Conservation (phyloP, 345 rosid genomes). For the Brassica juncea region DNA sequence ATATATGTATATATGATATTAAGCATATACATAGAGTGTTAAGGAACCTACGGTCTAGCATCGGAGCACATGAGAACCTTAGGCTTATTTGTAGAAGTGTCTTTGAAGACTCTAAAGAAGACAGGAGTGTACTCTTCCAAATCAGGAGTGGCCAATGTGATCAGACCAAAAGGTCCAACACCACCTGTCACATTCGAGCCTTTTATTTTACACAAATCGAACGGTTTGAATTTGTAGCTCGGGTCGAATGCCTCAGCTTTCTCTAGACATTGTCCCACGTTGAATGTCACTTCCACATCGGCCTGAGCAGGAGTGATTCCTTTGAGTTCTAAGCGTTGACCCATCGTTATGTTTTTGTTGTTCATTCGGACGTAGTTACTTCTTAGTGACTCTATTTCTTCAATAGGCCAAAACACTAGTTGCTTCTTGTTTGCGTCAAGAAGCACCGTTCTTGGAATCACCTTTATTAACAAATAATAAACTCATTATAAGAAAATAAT, state of each 20-base stretch:
- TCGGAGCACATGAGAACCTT: slow-evolving; percentile 79
- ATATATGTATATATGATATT: too few relatives aligned
- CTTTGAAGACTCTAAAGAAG: slow-evolving; percentile 74
- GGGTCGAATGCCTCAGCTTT: slow-evolving; percentile 63
- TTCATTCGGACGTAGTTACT: slow-evolving; percentile 38
- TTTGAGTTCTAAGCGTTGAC: slow-evolving; percentile 53
- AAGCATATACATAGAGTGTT: background rate
- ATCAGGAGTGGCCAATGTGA: slow-evolving; percentile 65
- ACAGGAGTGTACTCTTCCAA: slow-evolving; percentile 78
- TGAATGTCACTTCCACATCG: slow-evolving; percentile 75
- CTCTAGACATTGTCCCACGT: slow-evolving; percentile 48
- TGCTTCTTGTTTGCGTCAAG: slow-evolving; percentile 62
- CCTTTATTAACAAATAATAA: background rate
- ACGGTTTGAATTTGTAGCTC: slow-evolving; percentile 47
- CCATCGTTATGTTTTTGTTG: slow-evolving; percentile 40
- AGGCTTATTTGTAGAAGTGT: slow-evolving; percentile 37
- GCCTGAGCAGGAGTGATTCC: slow-evolving; percentile 82
- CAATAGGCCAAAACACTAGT: slow-evolving; percentile 71
- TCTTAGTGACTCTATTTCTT: slow-evolving; percentile 60
- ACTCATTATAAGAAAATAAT: background rate
- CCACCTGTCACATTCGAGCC: slow-evolving; percentile 59
- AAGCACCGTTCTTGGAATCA: slow-evolving; percentile 72
- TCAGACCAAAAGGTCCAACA: slow-evolving; percentile 84
- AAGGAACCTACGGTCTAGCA: slow-evolving; percentile 55
- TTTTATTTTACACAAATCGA: slow-evolving; percentile 52